phyloP scores from a whole-genome alignment of 129 eudicot species.

The Saussurea involucrata region DNA sequence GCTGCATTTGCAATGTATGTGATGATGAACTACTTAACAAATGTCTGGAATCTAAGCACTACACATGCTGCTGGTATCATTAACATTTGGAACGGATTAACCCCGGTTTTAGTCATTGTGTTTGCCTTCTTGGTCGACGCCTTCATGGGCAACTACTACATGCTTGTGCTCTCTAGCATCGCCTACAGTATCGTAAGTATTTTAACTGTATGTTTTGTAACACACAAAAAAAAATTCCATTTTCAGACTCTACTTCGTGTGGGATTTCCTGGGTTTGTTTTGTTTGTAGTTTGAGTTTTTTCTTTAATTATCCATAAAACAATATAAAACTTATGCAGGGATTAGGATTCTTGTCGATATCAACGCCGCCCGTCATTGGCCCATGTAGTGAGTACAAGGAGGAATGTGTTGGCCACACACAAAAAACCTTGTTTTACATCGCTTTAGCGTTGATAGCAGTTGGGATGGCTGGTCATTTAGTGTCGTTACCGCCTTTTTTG shows the following conservation, averaged over 20 bases:
- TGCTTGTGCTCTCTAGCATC: conserved; percentile 60
- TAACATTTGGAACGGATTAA: conserved; percentile 47
- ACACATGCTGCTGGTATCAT: conserved; percentile 66
- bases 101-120: conserved; percentile 16
- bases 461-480: conserved; percentile 58
- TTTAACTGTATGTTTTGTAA: background rate
- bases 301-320: background rate
- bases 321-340: conserved; percentile 35
- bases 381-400: conserved; percentile 46
- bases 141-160: conserved; percentile 31
- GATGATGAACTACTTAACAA: conserved; percentile 53
- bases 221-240: background rate
- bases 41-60: conserved; percentile 54
- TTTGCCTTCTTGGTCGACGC: conserved; percentile 39
- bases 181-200: conserved; percentile 38
- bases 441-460: conserved; percentile 48
- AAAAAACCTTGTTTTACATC: conserved; percentile 44
- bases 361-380: conserved; percentile 59
- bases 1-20: conserved; percentile 47
- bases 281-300: background rate
- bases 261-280: background rate
- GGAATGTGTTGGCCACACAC: conserved; percentile 55
- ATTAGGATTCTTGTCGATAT: conserved; percentile 55
- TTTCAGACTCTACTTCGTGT: background rate
- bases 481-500: conserved; percentile 27